Evolutionary conservation across 148 eudicot genomes (phyloP), one percentile per base, ranked within the genome.

Genomic region (Rheum nobile): DNA sequence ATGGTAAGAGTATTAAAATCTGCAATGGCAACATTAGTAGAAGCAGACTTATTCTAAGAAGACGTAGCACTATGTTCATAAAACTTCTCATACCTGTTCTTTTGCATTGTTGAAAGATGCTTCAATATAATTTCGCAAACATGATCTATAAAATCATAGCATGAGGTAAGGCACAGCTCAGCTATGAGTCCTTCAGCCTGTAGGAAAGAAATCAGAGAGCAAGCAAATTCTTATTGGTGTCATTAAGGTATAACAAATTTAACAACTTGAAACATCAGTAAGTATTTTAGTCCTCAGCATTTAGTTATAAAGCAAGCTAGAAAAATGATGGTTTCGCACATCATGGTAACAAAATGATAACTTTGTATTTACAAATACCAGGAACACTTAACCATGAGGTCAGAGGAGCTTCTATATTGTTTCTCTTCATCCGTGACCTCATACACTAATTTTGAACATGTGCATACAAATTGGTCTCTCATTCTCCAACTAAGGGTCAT

Each of bases 31-130:
- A 22, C 57, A 77, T 71, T 79, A 70, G 19, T 77, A 34, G 32
- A 32, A 32, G 37, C 39, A 48, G 52, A 32, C n/a, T 31, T 32
- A 65, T 65, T 65, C 41, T 1, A 61, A 29, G n/a, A 28, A 61
- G 2, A 29, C 31, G 16, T 57, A 55, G 17, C 16, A 61, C 67
- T 28, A 29, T 0, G 7, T 26, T 28, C 8, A 61, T 14, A 13
- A 17, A 34, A 65, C 41, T 32, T 57, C 31, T 69, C 75, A 63
- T 87, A 96, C 99, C 99, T 87, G 78, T 80, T 86, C 78, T 92
- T 96, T 82, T 92, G 97, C 89, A 96, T 85, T 32, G 78, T 72
- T 67, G 96, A 86, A 80, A 96, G 94, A 76, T 96, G 90, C 91
- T 90, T 87, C 82, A 83, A 73, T 48, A 92, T 82, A 59, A 85